Percentiles rank a stretch among this genome's conserved stretches.
Evolutionary conservation across 441 rosid species (phyloP).

Genomic region (Cnidoscolus chayamansa): DNA sequence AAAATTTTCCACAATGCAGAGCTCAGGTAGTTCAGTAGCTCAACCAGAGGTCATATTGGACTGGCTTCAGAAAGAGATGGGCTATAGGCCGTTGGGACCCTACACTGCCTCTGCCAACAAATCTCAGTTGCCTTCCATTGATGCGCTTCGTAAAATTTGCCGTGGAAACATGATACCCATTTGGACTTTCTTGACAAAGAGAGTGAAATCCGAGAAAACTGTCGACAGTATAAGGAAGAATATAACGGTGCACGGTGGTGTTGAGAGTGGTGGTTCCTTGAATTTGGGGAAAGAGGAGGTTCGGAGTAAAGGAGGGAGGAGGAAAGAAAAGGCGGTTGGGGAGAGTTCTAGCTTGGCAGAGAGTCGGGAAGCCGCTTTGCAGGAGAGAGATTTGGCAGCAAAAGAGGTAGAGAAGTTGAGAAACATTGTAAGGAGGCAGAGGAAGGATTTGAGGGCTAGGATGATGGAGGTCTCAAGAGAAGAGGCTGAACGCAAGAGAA

Average conservation of each 20-base stretch:
- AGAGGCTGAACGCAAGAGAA: constrained; percentile 87
- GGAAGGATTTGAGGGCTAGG: constrained; percentile 75
- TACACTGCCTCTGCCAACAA: constrained; percentile 48
- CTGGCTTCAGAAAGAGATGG: constrained; percentile 91
- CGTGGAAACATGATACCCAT: constrained; percentile 85
- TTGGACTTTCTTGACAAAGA: constrained; percentile 61
- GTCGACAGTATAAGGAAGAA: constrained; percentile 74
- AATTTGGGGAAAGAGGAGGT: constrained; percentile 50
- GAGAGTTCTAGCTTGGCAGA: constrained; percentile 43
- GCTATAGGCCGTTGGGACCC: constrained; percentile 73
- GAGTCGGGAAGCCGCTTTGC: constrained; percentile 63
- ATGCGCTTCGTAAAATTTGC: constrained; percentile 65
- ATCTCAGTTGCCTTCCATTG: constrained; percentile 61
- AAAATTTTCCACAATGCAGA: constrained; percentile 37
- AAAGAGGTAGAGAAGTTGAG: constrained; percentile 86
- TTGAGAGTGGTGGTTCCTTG: constrained; percentile 31
- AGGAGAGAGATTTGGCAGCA: constrained; percentile 65
- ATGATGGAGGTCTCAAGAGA: constrained; percentile 92
- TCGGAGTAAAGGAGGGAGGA: constrained; percentile 51
- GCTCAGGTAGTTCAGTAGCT: constrained; percentile 44
- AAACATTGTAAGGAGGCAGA: constrained; percentile 67
- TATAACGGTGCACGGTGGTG: constrained; percentile 60
- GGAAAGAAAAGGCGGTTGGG: constrained; percentile 51
- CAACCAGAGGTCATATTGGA: constrained; percentile 76
- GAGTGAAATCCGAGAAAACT: constrained; percentile 85